Base-by-base conservation (phyloP, 768 basidiomycete genomes). In the Boletus rufocinnamomeus region DNA sequence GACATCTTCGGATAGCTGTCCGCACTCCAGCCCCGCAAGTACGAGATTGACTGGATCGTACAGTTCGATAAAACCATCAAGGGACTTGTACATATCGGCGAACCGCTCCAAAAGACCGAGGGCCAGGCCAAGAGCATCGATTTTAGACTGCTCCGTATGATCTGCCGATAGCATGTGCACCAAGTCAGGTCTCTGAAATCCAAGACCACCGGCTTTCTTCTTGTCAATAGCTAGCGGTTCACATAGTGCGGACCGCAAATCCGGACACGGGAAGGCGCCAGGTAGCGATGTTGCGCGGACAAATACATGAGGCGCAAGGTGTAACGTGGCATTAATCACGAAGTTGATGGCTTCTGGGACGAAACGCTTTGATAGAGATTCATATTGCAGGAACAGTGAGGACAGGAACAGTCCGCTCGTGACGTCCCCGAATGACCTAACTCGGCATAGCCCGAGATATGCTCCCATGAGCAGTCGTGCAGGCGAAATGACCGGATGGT, bases 311-410 rank as follows among this genome's bases (percentile, higher is more conserved):
- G 93, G 93, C 2, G 86, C 83, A 16, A 98, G 80, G 67, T 91
- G 84, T 34, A 93, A 76, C 40, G 93, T 72, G 14, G 85, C 69
- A 61, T 88, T 88, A 37, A 86, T 72, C 44, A 91, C 66, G 73
- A 98, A 97, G 71, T 90, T 95, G 55, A 93, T 69, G 8, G 84
- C 90, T 73, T 99, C 97, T 0, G 97, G 97, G 5, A 95, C 84
- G 28, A 95, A 75, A 21, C 95, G 86, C 66, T 92, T 93, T 3
- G 94, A 95, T 28, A 91, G 73, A 40, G 74, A 70, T 75, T 98
- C 96, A 66, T 88, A 98, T 74, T 98, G 86, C 35, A 87, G 72
- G 69, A 92, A 85, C 4, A 98, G 75, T 2, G 92, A 89, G 70
- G 88, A 93, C 23, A 98, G 76, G 78, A 97, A 97, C 43, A 98